A percentile compares a stretch with the other conserved stretches of the same genome.
These are phyloP conservation scores for Nitzschia sp. DNA, from an alignment of 108 stramenopile species.

Conservation along the genomic window DNA sequence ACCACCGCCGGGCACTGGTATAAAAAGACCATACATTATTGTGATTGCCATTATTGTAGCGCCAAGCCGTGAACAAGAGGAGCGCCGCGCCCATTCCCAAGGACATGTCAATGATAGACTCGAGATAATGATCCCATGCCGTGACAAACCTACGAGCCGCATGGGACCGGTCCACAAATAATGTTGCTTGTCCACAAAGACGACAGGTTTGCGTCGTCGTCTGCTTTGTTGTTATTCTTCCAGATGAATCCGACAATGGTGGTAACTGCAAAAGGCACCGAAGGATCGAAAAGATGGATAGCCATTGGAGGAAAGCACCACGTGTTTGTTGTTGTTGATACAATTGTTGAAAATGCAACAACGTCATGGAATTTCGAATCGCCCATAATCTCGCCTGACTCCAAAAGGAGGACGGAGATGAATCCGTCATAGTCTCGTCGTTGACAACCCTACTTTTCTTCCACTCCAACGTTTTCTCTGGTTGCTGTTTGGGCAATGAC, in stretches of 20 bases:
- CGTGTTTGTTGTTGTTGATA: not conserved
- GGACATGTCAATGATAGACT: constrained; percentile 17
- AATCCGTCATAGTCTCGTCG: no score
- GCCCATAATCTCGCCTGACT: no score
- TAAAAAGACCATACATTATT: constrained; percentile 1
- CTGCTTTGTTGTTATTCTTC: not conserved
- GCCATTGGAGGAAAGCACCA: not conserved
- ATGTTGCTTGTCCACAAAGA: constrained; percentile 10
- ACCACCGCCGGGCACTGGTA: not conserved
- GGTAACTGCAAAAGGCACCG: constrained; percentile 3
- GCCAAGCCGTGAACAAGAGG: constrained; percentile 9
- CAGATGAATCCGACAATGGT: not conserved
- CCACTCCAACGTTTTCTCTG: no score
- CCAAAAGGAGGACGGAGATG: no score
- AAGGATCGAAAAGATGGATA: constrained; percentile 1
- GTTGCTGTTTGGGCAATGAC: no score
- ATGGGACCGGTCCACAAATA: not conserved
- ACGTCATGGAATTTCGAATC: constrained; percentile 14
- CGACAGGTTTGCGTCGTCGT: not conserved
- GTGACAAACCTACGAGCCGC: not conserved
- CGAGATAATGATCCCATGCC: constrained; percentile 11
- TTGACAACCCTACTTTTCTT: no score
- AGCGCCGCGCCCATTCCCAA: constrained; percentile 12
- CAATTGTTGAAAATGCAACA: constrained; percentile 22
- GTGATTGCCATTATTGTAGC: not conserved